Conservation (phyloP, 768 basidiomycete species). For the Mycena maculata region DNA sequence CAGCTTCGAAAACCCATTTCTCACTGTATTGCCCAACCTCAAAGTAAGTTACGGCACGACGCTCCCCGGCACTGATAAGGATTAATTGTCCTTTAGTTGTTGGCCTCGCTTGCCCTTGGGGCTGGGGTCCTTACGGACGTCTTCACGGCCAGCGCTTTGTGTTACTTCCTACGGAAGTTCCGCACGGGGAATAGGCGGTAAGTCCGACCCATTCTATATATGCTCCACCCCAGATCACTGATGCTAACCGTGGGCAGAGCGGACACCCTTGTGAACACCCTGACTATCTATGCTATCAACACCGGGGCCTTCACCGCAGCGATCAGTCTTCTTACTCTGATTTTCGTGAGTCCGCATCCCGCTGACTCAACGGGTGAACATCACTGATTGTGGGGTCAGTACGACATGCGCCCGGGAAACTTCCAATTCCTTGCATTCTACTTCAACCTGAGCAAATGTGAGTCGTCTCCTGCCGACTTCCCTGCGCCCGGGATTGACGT, state of each 20-base stretch:
- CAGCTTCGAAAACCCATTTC: conserved; percentile 51
- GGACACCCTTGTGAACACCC: conserved; percentile 65
- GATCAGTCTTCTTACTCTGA: conserved; percentile 54
- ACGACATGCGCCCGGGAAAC: conserved; percentile 60
- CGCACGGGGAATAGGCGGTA: conserved; percentile 60
- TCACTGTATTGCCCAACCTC: conserved; percentile 45
- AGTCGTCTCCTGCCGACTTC: conserved; percentile 35
- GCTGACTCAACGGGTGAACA: neutral
- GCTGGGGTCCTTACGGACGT: conserved; percentile 64
- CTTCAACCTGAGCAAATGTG: conserved; percentile 70
- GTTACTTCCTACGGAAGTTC: conserved; percentile 65
- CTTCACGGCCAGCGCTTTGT: conserved; percentile 62
- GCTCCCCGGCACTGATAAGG: neutral
- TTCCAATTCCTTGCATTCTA: conserved; percentile 70
- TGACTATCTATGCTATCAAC: conserved; percentile 71
- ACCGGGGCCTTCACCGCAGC: conserved; percentile 61
- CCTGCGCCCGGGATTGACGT: neutral
- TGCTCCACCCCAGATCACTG: neutral
- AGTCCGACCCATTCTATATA: conserved; percentile 25
- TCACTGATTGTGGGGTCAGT: conserved; percentile 49
- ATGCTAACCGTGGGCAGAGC: conserved; percentile 48
- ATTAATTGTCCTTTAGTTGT: conserved; percentile 49
- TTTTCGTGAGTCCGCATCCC: conserved; percentile 43
- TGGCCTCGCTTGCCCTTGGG: conserved; percentile 62
- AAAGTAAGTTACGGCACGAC: conserved; percentile 50